These are phyloP conservation scores for Talaromyces proteolyticus DNA, from an alignment of 495 filamentous ascomycete species.

Conservation along the genomic window DNA sequence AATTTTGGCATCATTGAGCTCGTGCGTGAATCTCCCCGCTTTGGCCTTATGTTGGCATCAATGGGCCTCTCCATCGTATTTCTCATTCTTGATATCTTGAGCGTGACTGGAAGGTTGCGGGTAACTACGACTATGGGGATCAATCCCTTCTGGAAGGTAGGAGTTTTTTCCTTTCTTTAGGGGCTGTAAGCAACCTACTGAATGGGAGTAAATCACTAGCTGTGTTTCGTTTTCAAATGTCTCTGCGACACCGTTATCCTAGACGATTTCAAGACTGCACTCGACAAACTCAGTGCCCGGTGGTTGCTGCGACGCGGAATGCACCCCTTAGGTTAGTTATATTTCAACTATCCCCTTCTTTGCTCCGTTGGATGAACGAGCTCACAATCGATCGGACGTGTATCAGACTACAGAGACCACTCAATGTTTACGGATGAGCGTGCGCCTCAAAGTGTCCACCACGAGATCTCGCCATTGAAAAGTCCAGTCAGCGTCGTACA, in stretches of 20 bases:
- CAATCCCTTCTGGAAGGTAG: conserved; percentile 9
- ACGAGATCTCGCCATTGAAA: background rate
- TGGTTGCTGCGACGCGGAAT: background rate
- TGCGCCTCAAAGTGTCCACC: background rate
- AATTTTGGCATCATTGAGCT: conserved; percentile 28
- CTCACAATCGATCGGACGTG: background rate
- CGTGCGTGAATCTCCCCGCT: conserved; percentile 35
- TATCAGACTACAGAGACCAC: conserved; percentile 1
- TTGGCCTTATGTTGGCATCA: conserved; percentile 34
- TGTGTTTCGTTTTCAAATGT: conserved; percentile 55
- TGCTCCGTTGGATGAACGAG: background rate
- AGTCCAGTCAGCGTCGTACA: background rate
- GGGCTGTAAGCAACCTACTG: background rate
- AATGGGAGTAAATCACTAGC: conserved; percentile 8
- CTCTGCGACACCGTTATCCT: conserved; percentile 53
- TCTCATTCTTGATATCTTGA: conserved; percentile 32
- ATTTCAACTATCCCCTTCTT: background rate
- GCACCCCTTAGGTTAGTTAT: conserved; percentile 1
- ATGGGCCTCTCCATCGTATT: conserved; percentile 37
- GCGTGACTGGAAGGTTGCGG: conserved; percentile 1
- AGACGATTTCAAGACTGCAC: conserved; percentile 57
- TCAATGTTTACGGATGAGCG: background rate
- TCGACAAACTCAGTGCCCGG: conserved; percentile 24
- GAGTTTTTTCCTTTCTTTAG: conserved; percentile 2
- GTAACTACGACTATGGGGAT: conserved; percentile 5